A percentile compares a stretch with the other conserved stretches of the same genome.
Conservation (phyloP, 23 red algal genomes). For the Cyanidioschyzon merolae region DNA sequence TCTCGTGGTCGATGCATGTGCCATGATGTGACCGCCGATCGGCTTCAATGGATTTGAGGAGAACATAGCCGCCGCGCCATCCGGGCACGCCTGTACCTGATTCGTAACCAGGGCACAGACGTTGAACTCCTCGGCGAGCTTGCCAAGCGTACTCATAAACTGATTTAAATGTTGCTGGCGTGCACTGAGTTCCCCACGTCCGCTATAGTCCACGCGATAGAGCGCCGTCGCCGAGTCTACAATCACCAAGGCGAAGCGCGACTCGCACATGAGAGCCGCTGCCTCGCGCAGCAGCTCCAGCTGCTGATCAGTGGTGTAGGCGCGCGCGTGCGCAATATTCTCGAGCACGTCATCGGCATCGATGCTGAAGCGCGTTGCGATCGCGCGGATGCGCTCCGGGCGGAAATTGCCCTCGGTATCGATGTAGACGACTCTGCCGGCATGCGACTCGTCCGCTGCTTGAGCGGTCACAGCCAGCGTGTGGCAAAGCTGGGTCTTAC, state of each 20-base stretch:
- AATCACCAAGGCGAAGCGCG: constrained; percentile 60
- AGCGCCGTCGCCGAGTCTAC: constrained; percentile 93
- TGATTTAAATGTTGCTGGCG: constrained; percentile 88
- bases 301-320: constrained; percentile 93
- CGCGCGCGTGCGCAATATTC: constrained; percentile 80
- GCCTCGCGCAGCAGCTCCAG: constrained; percentile 74
- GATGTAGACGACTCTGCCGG: constrained; percentile 35
- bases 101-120: constrained; percentile 90
- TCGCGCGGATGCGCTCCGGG: constrained; percentile 66
- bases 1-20: constrained; percentile 82
- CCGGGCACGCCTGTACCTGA: constrained; percentile 55
- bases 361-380: constrained; percentile 52
- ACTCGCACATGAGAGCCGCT: constrained; percentile 57
- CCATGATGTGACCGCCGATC: constrained; percentile 78
- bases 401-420: constrained; percentile 83
- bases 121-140: constrained; percentile 92
- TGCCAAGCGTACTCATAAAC: constrained; percentile 71
- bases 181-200: constrained; percentile 65
- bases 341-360: constrained; percentile 85
- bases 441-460: constrained; percentile 18
- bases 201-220: constrained; percentile 82
- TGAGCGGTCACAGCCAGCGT: constrained; percentile 88
- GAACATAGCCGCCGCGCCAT: constrained; percentile 36
- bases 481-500: constrained; percentile 82
- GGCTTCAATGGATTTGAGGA: constrained; percentile 30